phyloP scores from a whole-genome alignment of 164 flowering plant genomes.

The Vitis riparia region DNA sequence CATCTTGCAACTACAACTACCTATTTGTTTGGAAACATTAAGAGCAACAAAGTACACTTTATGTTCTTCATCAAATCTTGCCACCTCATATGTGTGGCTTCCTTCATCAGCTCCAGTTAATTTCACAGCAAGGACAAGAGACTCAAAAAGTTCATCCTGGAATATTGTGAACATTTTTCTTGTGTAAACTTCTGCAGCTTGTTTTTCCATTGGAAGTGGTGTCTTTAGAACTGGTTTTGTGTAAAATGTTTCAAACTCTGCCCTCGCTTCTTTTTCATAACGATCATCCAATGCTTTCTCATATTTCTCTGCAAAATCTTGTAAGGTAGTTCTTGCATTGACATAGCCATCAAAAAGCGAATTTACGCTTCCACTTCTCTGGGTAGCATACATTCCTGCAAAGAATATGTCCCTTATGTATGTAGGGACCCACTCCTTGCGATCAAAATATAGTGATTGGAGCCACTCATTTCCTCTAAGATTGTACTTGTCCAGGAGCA shows the following conservation, averaged over 20 bases:
- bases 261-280: slow-evolving; percentile 35
- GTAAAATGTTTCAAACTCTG: slow-evolving; percentile 39
- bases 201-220: slow-evolving; percentile 37
- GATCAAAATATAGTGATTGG: slow-evolving; percentile 30
- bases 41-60: slow-evolving; percentile 21
- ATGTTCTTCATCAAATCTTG: slow-evolving; percentile 34
- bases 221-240: slow-evolving; percentile 32
- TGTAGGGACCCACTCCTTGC: slow-evolving; percentile 36
- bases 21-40: slow-evolving; percentile 21
- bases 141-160: slow-evolving; percentile 37
- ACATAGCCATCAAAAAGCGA: slow-evolving; percentile 38
- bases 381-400: slow-evolving; percentile 35
- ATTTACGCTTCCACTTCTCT: slow-evolving; percentile 21
- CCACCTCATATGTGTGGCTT: slow-evolving; percentile 27
- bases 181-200: slow-evolving; percentile 35
- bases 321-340: slow-evolving; percentile 27
- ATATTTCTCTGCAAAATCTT: slow-evolving; percentile 33
- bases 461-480: slow-evolving; percentile 38
- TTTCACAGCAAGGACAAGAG: slow-evolving; percentile 32
- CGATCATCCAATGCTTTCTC: slow-evolving; percentile 33
- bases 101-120: slow-evolving; percentile 20
- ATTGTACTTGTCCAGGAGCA: slow-evolving; percentile 28
- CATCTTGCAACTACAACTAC: slow-evolving; percentile 39
- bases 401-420: slow-evolving; percentile 31
- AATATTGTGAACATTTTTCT: slow-evolving; percentile 30